Evolutionary conservation across 2,329 filamentous ascomycete species (phyloP).

Genomic region (Atkinsonella texensis): DNA sequence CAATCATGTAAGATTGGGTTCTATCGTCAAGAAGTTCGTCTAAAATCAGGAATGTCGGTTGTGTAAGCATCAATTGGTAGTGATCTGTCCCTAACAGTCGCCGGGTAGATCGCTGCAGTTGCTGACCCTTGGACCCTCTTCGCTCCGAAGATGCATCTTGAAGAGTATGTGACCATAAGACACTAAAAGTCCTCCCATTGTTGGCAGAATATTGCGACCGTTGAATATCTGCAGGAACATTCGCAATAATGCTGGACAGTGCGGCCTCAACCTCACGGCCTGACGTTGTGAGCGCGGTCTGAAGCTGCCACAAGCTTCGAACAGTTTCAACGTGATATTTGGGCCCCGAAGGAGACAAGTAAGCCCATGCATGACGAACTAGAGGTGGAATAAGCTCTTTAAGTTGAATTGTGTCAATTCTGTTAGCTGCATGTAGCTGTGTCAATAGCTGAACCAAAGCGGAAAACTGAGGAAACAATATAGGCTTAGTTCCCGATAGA

Average conservation of each 20-base stretch:
- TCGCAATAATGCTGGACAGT: constrained; percentile 54
- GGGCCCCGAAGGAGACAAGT: constrained; percentile 68
- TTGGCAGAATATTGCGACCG: constrained; percentile 31
- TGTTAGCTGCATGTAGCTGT: constrained; percentile 41
- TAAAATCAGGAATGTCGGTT: constrained; percentile 70
- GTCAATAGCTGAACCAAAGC: constrained; percentile 46
- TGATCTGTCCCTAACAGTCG: constrained; percentile 45
- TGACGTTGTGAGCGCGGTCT: constrained; percentile 53
- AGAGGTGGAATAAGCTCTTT: constrained; percentile 55
- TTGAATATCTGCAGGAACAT: not conserved
- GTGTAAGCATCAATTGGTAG: constrained; percentile 63
- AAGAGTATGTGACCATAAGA: constrained; percentile 72
- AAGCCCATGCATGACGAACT: constrained; percentile 64
- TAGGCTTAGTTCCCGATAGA: constrained; percentile 23
- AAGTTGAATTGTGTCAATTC: constrained; percentile 39
- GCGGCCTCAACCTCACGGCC: constrained; percentile 72
- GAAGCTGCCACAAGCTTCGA: constrained; percentile 73
- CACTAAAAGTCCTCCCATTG: constrained; percentile 55
- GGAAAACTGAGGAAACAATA: constrained; percentile 44
- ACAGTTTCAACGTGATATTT: constrained; percentile 94
- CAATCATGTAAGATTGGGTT: constrained; percentile 62
- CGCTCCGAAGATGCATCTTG: constrained; percentile 46
- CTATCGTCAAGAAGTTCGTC: constrained; percentile 64
- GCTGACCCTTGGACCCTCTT: constrained; percentile 33
- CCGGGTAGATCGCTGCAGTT: constrained; percentile 18